Conservation (phyloP, 2,329 filamentous ascomycete genomes). For the Diaporthe vaccinii region DNA sequence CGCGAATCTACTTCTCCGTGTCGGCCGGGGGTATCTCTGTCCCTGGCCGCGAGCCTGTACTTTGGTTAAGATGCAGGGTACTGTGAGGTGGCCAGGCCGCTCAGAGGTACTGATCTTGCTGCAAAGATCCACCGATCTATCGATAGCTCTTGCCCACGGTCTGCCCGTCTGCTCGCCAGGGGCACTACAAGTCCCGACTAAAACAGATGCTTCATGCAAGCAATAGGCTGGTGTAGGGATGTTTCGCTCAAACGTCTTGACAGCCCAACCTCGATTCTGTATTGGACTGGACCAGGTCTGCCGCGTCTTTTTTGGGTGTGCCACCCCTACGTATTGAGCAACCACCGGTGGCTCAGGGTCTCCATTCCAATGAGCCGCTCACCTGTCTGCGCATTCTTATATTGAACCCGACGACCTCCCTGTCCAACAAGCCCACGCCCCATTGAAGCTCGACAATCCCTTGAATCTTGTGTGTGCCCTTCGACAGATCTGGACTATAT, state of each 20-base stretch:
- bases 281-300: slow-evolving; percentile 31
- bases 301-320: slow-evolving; percentile 36
- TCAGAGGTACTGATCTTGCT: slow-evolving; percentile 26
- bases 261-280: slow-evolving; percentile 34
- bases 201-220: slow-evolving; percentile 42
- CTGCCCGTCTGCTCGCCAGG: slow-evolving; percentile 30
- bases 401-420: slow-evolving; percentile 33
- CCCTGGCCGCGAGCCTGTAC: slow-evolving; percentile 24
- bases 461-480: slow-evolving; percentile 20
- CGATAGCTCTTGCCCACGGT: slow-evolving; percentile 33
- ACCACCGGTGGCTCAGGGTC: slow-evolving; percentile 37
- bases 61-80: slow-evolving; percentile 25
- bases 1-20: slow-evolving; percentile 31
- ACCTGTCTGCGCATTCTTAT: slow-evolving; percentile 34
- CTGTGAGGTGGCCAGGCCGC: slow-evolving; percentile 13
- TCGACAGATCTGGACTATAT: slow-evolving; percentile 35
- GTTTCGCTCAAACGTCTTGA: slow-evolving; percentile 39
- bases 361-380: slow-evolving; percentile 41
- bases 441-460: slow-evolving; percentile 35
- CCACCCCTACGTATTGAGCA: slow-evolving; percentile 41
- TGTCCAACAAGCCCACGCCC: slow-evolving; percentile 25
- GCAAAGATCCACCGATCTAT: slow-evolving; percentile 30
- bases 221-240: slow-evolving; percentile 42
- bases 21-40: slow-evolving; percentile 28
- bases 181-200: slow-evolving; percentile 35